Conservation (phyloP, 768 basidiomycete genomes). For the Kwoniella dendrophila region DNA sequence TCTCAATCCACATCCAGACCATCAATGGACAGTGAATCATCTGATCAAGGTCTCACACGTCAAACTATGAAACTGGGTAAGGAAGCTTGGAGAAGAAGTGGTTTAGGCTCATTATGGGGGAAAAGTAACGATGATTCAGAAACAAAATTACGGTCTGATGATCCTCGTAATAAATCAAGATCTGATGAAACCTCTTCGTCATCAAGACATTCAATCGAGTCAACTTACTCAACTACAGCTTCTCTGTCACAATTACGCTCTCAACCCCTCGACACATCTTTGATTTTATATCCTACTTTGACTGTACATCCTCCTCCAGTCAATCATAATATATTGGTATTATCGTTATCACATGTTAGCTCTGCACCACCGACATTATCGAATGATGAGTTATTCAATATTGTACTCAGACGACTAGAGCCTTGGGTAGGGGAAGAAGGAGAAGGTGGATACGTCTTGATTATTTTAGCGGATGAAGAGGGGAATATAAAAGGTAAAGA, state of each 20-base stretch:
- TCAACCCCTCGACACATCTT: slow-evolving; percentile 21
- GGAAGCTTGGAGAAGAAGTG: slow-evolving; percentile 12
- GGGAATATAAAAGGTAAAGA: slow-evolving; percentile 1
- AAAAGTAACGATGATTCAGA: slow-evolving; percentile 1
- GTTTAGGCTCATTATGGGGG: slow-evolving; percentile 19
- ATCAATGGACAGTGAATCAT: slow-evolving; percentile 5
- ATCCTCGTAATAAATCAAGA: background rate
- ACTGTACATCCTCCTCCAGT: slow-evolving; percentile 10
- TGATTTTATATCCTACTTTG: slow-evolving; percentile 20
- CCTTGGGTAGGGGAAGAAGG: slow-evolving; percentile 42
- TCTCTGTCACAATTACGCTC: slow-evolving; percentile 15
- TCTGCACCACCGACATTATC: slow-evolving; percentile 12
- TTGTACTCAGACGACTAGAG: slow-evolving; percentile 26
- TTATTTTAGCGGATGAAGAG: slow-evolving; percentile 32
- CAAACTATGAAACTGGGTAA: slow-evolving; percentile 19
- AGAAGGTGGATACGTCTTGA: slow-evolving; percentile 34
- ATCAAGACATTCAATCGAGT: background rate
- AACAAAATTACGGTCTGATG: background rate
- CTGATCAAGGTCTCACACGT: slow-evolving; percentile 6
- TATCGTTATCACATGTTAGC: slow-evolving; percentile 25
- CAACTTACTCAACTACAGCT: background rate
- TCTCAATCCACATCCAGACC: slow-evolving; percentile 26
- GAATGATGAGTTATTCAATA: slow-evolving; percentile 25
- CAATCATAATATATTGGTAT: slow-evolving; percentile 14
- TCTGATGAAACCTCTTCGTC: background rate